Evolutionary conservation across 768 basidiomycete species (phyloP).

Genomic region (Amyloporia xantha): DNA sequence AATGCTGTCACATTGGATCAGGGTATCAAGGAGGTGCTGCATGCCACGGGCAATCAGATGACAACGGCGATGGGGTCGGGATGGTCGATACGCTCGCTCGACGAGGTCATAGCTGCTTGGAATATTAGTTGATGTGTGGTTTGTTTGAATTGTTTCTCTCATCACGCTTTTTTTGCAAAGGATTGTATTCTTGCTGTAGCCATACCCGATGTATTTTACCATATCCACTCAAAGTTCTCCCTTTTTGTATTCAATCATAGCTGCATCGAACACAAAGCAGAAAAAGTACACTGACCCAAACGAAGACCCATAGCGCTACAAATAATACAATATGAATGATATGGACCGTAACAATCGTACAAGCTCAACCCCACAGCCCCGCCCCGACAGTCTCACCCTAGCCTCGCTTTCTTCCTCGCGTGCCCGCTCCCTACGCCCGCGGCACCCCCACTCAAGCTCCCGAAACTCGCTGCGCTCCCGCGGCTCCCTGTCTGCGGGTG

Average conservation of each 20-base stretch:
- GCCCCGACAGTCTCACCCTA: too few species aligned
- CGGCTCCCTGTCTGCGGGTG: slow-evolving; percentile 26
- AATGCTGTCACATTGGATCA: slow-evolving; percentile 31
- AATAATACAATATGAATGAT: too few species aligned
- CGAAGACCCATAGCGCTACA: too few species aligned
- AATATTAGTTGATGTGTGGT: slow-evolving; percentile 1
- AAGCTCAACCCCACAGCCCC: too few species aligned
- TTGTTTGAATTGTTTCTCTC: not conserved
- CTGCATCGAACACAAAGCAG: too few species aligned
- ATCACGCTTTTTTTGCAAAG: not conserved
- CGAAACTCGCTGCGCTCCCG: slow-evolving; percentile 58
- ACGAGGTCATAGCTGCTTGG: slow-evolving; percentile 63
- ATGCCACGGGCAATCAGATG: slow-evolving; percentile 80
- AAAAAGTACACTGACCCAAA: too few species aligned
- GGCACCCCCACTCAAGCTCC: slow-evolving; percentile 53
- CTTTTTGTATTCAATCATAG: too few species aligned
- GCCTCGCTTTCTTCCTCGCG: slow-evolving; percentile 54
- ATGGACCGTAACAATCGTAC: too few species aligned
- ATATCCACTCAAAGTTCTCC: too few species aligned
- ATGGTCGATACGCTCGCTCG: slow-evolving; percentile 65
- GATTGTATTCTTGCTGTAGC: too few species aligned
- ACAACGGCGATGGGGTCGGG: slow-evolving; percentile 62
- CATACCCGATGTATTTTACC: too few species aligned
- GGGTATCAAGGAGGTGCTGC: slow-evolving; percentile 81
- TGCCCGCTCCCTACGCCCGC: slow-evolving; percentile 36